Percentiles rank a stretch among this genome's conserved stretches.
phyloP scores from a whole-genome alignment of 352 stramenopile species.

The Phytopythium boreale region DNA sequence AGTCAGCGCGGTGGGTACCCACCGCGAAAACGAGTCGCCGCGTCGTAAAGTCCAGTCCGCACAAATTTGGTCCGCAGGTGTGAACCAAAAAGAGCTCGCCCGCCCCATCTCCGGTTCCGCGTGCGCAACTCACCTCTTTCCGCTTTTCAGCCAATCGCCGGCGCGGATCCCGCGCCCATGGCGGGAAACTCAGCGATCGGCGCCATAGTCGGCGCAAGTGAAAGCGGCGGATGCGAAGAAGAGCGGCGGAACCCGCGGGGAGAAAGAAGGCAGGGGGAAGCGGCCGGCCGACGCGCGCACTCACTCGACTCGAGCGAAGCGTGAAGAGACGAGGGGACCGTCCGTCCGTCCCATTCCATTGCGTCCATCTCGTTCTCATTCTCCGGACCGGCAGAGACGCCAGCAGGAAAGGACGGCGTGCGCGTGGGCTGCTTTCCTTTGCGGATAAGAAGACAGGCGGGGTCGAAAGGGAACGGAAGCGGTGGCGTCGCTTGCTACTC shows the following conservation, averaged over 20 bases:
- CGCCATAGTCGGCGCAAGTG: background rate
- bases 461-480: background rate
- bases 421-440: too few relatives aligned
- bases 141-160: background rate
- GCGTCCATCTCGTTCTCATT: background rate
- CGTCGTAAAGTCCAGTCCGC: slow-evolving; percentile 2
- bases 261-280: background rate
- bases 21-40: background rate
- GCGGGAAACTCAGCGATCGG: background rate
- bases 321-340: background rate
- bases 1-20: background rate
- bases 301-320: background rate
- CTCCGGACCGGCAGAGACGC: background rate
- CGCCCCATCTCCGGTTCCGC: background rate
- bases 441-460: background rate
- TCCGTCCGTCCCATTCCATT: too few relatives aligned
- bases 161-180: background rate
- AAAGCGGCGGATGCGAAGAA: background rate
- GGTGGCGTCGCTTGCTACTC: too few relatives aligned
- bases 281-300: background rate
- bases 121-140: background rate
- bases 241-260: background rate
- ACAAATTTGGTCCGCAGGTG: background rate
- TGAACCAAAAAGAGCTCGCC: background rate
- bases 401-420: too few relatives aligned